These are phyloP conservation scores for Trichocladium uniseriatum DNA, from an alignment of 495 filamentous ascomycete species.

Conservation along the genomic window DNA sequence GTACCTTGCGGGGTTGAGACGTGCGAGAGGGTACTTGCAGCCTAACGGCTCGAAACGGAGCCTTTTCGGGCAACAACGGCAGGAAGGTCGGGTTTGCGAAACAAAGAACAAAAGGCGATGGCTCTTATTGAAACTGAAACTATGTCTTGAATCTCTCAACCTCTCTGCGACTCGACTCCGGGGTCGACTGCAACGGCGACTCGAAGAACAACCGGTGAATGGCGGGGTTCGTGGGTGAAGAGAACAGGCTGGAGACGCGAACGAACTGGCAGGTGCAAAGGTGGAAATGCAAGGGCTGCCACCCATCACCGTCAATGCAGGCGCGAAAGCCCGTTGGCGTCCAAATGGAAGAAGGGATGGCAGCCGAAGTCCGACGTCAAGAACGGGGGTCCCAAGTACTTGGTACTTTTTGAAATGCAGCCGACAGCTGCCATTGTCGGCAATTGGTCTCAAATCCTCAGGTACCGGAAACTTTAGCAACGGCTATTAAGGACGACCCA, in stretches of 20 bases:
- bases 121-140: neutral
- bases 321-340: conserved; percentile 12
- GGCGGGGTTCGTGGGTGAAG: neutral
- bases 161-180: neutral
- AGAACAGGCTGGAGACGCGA: too few relatives aligned
- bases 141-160: neutral
- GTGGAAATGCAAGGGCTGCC: neutral
- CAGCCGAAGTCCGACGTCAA: conserved; percentile 20
- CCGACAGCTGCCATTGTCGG: neutral
- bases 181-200: neutral
- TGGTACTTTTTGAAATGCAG: neutral
- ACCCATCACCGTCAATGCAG: neutral
- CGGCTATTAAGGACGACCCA: neutral
- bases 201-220: neutral
- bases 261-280: neutral
- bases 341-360: conserved; percentile 17
- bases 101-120: neutral
- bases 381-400: conserved; percentile 12
- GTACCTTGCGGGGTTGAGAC: conserved; percentile 1
- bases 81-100: neutral
- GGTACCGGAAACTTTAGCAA: conserved; percentile 3
- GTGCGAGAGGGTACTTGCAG: conserved; percentile 2
- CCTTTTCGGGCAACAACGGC: neutral
- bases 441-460: neutral
- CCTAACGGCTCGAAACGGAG: conserved; percentile 16